phyloP scores from a whole-genome alignment of 257 asterid genomes.

The Linaria vulgaris region DNA sequence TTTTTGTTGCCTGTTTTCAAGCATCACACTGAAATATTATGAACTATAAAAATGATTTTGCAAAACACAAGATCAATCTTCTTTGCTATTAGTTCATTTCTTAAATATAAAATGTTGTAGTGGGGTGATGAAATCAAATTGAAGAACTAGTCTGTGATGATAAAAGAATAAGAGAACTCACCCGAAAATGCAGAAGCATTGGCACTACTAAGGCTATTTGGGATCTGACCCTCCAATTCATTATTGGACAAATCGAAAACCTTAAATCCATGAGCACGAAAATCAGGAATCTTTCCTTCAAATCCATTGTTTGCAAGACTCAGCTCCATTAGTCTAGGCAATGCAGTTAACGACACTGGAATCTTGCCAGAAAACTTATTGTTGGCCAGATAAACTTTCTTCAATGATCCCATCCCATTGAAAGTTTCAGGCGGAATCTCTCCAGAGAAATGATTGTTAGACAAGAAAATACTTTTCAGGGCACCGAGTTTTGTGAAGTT shows the following conservation, averaged over 20 bases:
- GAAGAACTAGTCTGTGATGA: not conserved
- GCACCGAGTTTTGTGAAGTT: slow-evolving; percentile 34
- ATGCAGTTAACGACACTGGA: slow-evolving; percentile 44
- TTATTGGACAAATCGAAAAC: slow-evolving; percentile 51
- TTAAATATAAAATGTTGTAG: too few species aligned
- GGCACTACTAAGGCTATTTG: slow-evolving; percentile 39
- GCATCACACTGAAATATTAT: too few species aligned
- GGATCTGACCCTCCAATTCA: slow-evolving; percentile 58
- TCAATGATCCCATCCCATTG: slow-evolving; percentile 54
- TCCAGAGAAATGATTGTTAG: slow-evolving; percentile 61
- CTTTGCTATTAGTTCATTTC: too few species aligned
- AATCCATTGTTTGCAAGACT: slow-evolving; percentile 56
- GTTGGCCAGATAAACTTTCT: slow-evolving; percentile 62
- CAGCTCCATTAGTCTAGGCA: slow-evolving; percentile 61
- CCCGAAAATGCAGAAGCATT: slow-evolving; percentile 51
- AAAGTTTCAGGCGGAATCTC: slow-evolving; percentile 42
- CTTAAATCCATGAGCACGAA: slow-evolving; percentile 31
- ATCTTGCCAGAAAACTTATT: slow-evolving; percentile 59
- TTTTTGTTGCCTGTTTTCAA: slow-evolving; percentile 50
- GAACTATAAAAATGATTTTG: too few species aligned
- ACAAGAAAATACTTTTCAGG: slow-evolving; percentile 49
- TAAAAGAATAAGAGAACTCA: slow-evolving; percentile 10
- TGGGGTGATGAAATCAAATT: not conserved
- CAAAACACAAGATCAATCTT: too few species aligned
- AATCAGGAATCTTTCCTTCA: slow-evolving; percentile 56